Evolutionary conservation across 208 protist genomes (phyloP).

Genomic region (Crithidia fasciculata): DNA sequence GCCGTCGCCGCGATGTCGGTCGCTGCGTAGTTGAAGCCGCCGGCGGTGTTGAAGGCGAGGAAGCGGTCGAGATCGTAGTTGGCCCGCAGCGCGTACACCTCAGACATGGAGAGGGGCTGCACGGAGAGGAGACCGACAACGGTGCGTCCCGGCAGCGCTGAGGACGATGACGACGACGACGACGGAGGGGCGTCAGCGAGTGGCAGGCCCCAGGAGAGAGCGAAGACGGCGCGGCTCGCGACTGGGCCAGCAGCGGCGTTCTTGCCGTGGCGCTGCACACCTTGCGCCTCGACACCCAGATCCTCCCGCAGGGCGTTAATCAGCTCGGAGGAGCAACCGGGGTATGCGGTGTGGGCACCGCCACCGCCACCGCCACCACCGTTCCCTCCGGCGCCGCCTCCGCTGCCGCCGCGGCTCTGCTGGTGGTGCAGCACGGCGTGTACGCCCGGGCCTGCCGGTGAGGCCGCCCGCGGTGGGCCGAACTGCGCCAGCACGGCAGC

Average conservation of each 20-base stretch:
- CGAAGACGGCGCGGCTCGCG: slow-evolving; percentile 31
- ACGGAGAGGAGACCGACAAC: slow-evolving; percentile 71
- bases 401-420: slow-evolving; percentile 7
- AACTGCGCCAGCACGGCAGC: slow-evolving; percentile 26
- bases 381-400: background rate
- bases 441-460: slow-evolving; percentile 18
- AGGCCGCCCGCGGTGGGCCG: background rate
- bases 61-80: slow-evolving; percentile 91
- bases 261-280: background rate
- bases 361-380: background rate
- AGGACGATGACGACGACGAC: background rate
- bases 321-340: slow-evolving; percentile 28
- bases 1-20: slow-evolving; percentile 66
- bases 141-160: slow-evolving; percentile 6
- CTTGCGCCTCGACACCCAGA: background rate
- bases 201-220: slow-evolving; percentile 26
- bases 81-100: slow-evolving; percentile 84
- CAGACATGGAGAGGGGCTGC: slow-evolving; percentile 50
- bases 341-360: slow-evolving; percentile 18
- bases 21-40: slow-evolving; percentile 59
- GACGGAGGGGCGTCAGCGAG: background rate
- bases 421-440: slow-evolving; percentile 34
- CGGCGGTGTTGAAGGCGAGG: slow-evolving; percentile 71
- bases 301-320: slow-evolving; percentile 35
- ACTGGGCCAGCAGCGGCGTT: slow-evolving; percentile 1